Percentiles rank a stretch among this genome's conserved stretches.
These are phyloP conservation scores for Ganoderma resinaceum DNA, from an alignment of 1,284 basidiomycete genomes.

Conservation along the genomic window DNA sequence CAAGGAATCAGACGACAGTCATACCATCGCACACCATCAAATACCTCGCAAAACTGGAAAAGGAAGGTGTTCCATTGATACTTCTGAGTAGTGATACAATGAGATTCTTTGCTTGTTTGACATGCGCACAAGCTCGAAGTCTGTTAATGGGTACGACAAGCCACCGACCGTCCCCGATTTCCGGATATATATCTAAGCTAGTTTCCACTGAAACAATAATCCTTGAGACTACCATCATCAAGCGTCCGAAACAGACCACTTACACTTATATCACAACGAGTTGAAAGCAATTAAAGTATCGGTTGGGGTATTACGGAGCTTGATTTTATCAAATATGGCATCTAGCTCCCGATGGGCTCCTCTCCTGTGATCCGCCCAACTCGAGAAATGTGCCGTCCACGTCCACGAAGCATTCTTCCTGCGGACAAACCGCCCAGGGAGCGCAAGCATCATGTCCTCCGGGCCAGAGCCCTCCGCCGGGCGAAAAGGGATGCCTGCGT, in stretches of 20 bases:
- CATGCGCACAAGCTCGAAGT: neutral
- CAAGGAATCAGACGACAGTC: neutral
- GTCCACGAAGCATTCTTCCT: neutral
- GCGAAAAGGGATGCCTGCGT: neutral
- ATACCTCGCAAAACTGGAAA: no score
- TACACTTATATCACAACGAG: neutral
- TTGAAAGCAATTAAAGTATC: neutral
- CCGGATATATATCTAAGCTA: neutral
- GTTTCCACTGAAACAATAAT: neutral
- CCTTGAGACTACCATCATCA: neutral
- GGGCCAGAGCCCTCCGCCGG: neutral
- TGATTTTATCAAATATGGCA: neutral
- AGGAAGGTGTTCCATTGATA: no score
- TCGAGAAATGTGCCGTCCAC: conserved; percentile 2
- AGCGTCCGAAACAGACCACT: neutral
- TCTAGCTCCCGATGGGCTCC: neutral
- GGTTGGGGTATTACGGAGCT: neutral
- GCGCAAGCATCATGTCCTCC: neutral
- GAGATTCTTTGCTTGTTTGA: no score
- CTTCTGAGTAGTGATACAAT: no score
- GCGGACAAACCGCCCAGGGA: neutral
- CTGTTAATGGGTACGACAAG: no score
- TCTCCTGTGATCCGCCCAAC: neutral
- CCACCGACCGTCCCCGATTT: neutral
- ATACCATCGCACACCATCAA: neutral